Evolutionary conservation across 1,139 yeast genomes (phyloP).

Genomic region (Debaryomycetaceae sp.): DNA sequence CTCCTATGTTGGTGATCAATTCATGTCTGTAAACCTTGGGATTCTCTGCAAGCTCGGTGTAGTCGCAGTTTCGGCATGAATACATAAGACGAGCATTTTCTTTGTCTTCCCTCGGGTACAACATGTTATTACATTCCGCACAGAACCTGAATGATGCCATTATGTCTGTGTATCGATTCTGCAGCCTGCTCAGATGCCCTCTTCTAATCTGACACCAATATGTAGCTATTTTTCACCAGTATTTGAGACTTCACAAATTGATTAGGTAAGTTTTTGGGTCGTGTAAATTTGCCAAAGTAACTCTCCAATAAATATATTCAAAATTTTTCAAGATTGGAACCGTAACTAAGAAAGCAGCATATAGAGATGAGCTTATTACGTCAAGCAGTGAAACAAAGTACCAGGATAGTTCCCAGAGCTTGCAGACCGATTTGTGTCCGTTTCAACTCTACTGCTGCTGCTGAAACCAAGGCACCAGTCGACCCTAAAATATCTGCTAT

Average conservation of each 20-base stretch:
- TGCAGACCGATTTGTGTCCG: slow-evolving; percentile 25
- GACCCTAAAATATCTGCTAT: slow-evolving; percentile 86
- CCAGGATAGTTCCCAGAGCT: slow-evolving; percentile 28
- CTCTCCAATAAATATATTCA: slow-evolving; percentile 8
- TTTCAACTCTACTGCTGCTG: slow-evolving; percentile 54
- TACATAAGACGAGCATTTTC: slow-evolving; percentile 67
- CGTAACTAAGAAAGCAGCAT: neutral
- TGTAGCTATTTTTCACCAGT: neutral
- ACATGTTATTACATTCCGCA: slow-evolving; percentile 95
- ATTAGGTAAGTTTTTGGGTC: slow-evolving; percentile 15
- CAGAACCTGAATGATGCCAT: slow-evolving; percentile 94
- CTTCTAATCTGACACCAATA: neutral
- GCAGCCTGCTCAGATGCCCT: neutral
- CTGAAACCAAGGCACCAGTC: slow-evolving; percentile 46
- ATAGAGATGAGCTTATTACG: slow-evolving; percentile 31
- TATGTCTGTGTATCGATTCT: neutral
- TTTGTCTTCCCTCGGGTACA: slow-evolving; percentile 96
- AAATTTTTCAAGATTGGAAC: slow-evolving; percentile 16
- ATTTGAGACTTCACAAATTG: slow-evolving; percentile 4
- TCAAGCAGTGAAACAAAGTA: slow-evolving; percentile 36
- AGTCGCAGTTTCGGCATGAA: slow-evolving; percentile 93
- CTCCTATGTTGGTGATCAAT: slow-evolving; percentile 83
- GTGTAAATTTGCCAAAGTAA: slow-evolving; percentile 2
- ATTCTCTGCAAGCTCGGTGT: slow-evolving; percentile 87
- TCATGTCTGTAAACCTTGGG: slow-evolving; percentile 92